A percentile compares a stretch with the other conserved stretches of the same genome.
phyloP scores from a whole-genome alignment of 139 green algal genomes.

The Dunaliella primolecta region DNA sequence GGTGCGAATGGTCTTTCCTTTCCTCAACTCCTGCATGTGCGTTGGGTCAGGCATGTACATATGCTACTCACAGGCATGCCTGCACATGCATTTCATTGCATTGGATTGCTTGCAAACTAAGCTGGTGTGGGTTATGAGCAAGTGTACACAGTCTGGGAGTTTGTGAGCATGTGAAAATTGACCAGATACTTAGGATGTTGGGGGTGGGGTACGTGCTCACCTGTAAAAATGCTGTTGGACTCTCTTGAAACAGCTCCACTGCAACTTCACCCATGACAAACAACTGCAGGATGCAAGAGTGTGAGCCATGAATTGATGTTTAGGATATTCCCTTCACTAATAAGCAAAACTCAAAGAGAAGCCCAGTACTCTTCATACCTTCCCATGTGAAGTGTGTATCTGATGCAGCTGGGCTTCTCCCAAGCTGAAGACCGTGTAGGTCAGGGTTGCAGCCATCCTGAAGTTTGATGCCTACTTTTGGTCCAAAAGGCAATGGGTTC shows the following conservation, averaged over 20 bases:
- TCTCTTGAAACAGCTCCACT: conserved; percentile 71
- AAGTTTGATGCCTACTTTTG: background rate
- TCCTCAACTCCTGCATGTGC: conserved; percentile 69
- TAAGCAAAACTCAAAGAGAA: background rate
- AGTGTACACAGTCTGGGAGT: too few species aligned
- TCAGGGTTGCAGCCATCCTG: conserved; percentile 36
- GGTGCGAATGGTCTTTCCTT: conserved; percentile 61
- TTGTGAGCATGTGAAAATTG: too few species aligned
- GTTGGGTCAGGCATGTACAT: too few species aligned
- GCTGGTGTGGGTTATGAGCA: too few species aligned
- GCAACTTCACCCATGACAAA: conserved; percentile 76
- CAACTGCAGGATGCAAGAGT: conserved; percentile 39
- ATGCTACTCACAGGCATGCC: too few species aligned
- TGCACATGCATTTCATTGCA: too few species aligned
- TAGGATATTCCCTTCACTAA: background rate
- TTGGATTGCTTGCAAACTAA: too few species aligned
- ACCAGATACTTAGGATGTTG: too few species aligned
- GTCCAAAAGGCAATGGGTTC: background rate
- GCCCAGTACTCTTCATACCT: conserved; percentile 47
- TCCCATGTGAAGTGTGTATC: conserved; percentile 58
- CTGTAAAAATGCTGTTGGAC: conserved; percentile 66
- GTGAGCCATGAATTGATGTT: background rate
- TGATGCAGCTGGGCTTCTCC: conserved; percentile 65
- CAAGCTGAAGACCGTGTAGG: conserved; percentile 63
- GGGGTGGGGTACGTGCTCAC: conserved; percentile 35